Evolutionary conservation across 1,284 basidiomycete species (phyloP), one percentile per base, ranked within the genome.

Genomic region (Trichosporon sp.): DNA sequence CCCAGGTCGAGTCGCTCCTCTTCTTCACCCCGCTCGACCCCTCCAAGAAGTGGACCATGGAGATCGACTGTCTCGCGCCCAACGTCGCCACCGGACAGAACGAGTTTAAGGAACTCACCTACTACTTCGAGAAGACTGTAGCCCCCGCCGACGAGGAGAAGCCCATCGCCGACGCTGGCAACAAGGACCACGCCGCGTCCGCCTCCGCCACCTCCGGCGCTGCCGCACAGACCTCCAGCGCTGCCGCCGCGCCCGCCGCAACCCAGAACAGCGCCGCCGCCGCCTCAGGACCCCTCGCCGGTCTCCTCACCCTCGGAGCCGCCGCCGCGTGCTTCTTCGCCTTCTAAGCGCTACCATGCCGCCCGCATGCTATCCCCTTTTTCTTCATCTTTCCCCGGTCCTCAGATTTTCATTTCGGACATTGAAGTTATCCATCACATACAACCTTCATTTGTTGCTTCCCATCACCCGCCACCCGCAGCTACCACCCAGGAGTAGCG

Each of bases 51-150:
- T 54, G 49, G 49, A 54, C 49, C 49, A 14, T 54, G 16, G 49
- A 54, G 49, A 27, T 54, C 16, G 49, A 54, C 49, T 54, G 49
- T 27, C 7, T 54, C 49, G 49, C 27, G 14, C 49, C 49, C 25
- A 54, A 54, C 49, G 16, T 54, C 11, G 19, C 49, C 49, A 19
- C 25, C 14, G 49, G 49, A n/a, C 49, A 54, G 27, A 54, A 54
- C 49, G 13, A 16, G 14, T 54, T 54, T 10, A 16, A 54, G 14
- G 16, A 54, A 16, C 19, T 54, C 27, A 54, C 49, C 14, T 54
- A 54, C 49, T 54, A 29, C 49, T 54, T 31, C 49, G 49, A 54
- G 49, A 54, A 54, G 49, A 54, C 49, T n/a, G 14, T n/a, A 16
- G 49, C 49, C 10, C 49, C 49, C 5, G 49, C 49, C 49, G 27